phyloP scores from a whole-genome alignment of 176 grass and related monocot genomes.

The Hordeum marinum region DNA sequence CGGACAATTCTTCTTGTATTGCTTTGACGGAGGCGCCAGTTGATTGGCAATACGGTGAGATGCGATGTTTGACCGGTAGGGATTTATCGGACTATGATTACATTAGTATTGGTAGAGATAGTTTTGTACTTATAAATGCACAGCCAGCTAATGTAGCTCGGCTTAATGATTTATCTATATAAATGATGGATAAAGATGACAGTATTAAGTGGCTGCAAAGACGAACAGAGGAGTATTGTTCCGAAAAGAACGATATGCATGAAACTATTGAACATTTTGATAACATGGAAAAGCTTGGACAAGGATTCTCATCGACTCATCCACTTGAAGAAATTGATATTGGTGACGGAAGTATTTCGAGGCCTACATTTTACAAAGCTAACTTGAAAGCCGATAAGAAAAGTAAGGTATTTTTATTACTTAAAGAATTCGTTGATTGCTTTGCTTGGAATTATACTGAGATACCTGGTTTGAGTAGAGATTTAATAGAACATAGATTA shows the following conservation, averaged over 20 bases:
- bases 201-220: slow-evolving; percentile 1
- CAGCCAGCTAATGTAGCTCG: too few relatives aligned
- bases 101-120: not conserved
- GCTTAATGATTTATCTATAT: too few relatives aligned
- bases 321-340: too few relatives aligned
- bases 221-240: not conserved
- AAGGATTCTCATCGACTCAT: too few relatives aligned
- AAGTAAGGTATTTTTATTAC: not conserved
- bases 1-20: too few relatives aligned
- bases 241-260: not conserved
- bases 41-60: slow-evolving; percentile 1
- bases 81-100: not conserved
- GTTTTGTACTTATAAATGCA: not conserved
- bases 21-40: not conserved
- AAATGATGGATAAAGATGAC: not conserved
- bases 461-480: too few relatives aligned
- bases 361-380: not conserved
- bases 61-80: not conserved
- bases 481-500: too few relatives aligned
- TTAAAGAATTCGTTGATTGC: slow-evolving; percentile 11
- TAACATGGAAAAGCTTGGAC: not conserved
- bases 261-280: not conserved
- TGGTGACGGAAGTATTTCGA: not conserved
- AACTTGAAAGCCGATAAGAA: not conserved
- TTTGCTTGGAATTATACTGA: too few relatives aligned